These are phyloP conservation scores for Parietichytrium sp. DNA, from an alignment of 108 stramenopile species.

Conservation along the genomic window DNA sequence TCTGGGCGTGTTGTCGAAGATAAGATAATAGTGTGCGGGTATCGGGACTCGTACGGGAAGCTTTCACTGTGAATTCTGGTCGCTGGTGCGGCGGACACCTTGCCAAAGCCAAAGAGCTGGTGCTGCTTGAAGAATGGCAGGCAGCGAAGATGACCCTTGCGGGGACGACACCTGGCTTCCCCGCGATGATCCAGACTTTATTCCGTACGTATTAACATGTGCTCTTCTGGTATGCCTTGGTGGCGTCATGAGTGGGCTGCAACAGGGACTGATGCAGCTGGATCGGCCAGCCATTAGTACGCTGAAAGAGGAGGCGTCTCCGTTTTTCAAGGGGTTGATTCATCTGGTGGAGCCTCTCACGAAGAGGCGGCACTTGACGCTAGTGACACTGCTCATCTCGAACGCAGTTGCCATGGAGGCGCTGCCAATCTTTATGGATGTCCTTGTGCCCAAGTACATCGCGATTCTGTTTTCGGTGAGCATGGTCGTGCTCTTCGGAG, in stretches of 20 bases:
- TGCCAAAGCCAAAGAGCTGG: too few species aligned
- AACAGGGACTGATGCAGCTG: slow-evolving; percentile 33
- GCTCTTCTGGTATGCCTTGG: not conserved
- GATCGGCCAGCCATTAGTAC: not conserved
- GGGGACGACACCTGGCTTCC: slow-evolving; percentile 21
- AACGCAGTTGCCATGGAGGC: slow-evolving; percentile 87
- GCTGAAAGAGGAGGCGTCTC: not conserved
- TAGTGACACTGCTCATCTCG: slow-evolving; percentile 84
- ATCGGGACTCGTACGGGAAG: too few species aligned
- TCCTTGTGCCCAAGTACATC: slow-evolving; percentile 72
- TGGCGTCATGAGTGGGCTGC: slow-evolving; percentile 33
- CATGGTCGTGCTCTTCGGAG: slow-evolving; percentile 82
- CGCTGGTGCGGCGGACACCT: too few species aligned
- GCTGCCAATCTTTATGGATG: slow-evolving; percentile 87
- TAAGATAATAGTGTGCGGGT: too few species aligned
- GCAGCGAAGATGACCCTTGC: not conserved
- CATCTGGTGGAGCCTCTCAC: slow-evolving; percentile 47
- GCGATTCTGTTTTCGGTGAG: slow-evolving; percentile 85
- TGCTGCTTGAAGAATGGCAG: too few species aligned
- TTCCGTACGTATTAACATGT: not conserved
- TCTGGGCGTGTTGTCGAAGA: too few species aligned
- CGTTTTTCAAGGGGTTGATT: not conserved
- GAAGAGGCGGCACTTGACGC: slow-evolving; percentile 72
- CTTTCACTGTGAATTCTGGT: too few species aligned
- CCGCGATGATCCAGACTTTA: slow-evolving; percentile 9